Conservation (phyloP, 768 basidiomycete species). For the Kwoniella shandongensis region DNA sequence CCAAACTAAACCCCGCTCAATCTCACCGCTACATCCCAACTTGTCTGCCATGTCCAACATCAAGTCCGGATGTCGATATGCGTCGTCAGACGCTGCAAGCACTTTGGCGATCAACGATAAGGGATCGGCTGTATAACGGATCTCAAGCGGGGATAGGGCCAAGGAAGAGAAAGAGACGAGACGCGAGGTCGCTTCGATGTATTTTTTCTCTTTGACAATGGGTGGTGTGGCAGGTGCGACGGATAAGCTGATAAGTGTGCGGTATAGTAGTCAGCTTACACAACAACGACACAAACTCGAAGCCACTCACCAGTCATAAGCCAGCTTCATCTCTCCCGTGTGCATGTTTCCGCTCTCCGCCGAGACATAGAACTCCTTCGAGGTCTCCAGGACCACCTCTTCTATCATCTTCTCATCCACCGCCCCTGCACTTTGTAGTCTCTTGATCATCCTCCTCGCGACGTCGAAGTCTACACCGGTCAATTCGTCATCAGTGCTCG, state of each 20-base stretch:
- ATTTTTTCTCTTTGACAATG: conserved; percentile 73
- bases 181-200: conserved; percentile 95
- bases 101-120: conserved; percentile 83
- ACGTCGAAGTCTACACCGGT: conserved; percentile 43
- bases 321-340: conserved; percentile 91
- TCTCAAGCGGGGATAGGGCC: conserved; percentile 84
- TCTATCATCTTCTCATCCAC: conserved; percentile 64
- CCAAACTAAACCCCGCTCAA: conserved; percentile 60
- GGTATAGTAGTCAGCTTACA: not conserved
- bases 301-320: conserved; percentile 88
- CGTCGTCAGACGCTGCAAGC: conserved; percentile 76
- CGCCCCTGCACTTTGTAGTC: conserved; percentile 57
- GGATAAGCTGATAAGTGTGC: conserved; percentile 63
- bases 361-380: conserved; percentile 92
- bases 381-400: conserved; percentile 74
- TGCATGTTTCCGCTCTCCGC: conserved; percentile 88
- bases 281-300: too few species aligned
- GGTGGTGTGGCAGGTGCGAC: conserved; percentile 68
- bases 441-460: conserved; percentile 62
- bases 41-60: conserved; percentile 86
- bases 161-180: conserved; percentile 75
- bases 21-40: conserved; percentile 72
- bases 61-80: conserved; percentile 88
- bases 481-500: not conserved
- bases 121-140: conserved; percentile 84